Percentiles rank a stretch among this genome's conserved stretches.
These are phyloP conservation scores for Sinapis alba DNA, from an alignment of 441 rosid genomes.

Conservation along the genomic window DNA sequence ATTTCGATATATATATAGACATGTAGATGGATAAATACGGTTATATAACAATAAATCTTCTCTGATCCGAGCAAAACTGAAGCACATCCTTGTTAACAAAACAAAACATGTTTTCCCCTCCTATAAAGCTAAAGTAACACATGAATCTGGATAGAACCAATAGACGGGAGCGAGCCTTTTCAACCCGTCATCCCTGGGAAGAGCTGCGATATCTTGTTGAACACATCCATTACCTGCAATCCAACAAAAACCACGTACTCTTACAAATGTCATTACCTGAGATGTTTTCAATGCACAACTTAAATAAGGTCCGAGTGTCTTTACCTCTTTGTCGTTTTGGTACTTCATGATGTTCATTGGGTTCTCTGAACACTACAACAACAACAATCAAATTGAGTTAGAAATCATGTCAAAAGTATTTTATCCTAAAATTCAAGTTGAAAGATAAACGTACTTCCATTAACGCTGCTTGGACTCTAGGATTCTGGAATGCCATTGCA, in stretches of 20 bases:
- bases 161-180: slow-evolving; percentile 9
- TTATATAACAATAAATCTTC: neutral
- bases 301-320: neutral
- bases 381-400: slow-evolving; percentile 26
- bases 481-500: slow-evolving; percentile 97
- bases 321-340: slow-evolving; percentile 98
- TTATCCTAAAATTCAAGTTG: slow-evolving; percentile 2
- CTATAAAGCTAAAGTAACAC: slow-evolving; percentile 39
- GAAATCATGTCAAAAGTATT: neutral
- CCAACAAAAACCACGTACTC: neutral
- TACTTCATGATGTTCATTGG: slow-evolving; percentile 89
- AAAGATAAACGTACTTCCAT: slow-evolving; percentile 73
- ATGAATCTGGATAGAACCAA: slow-evolving; percentile 9
- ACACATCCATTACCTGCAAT: slow-evolving; percentile 86
- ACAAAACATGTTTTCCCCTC: neutral
- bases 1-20: neutral
- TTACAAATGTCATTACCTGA: neutral
- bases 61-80: slow-evolving; percentile 37
- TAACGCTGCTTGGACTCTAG: slow-evolving; percentile 93
- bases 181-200: slow-evolving; percentile 81
- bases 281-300: neutral
- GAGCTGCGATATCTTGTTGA: slow-evolving; percentile 92
- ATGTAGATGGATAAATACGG: neutral
- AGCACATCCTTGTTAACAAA: slow-evolving; percentile 7
- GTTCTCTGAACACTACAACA: slow-evolving; percentile 84